Evolutionary conservation across 169 alveolate genomes (phyloP).

Genomic region (Plasmodium berghei): DNA sequence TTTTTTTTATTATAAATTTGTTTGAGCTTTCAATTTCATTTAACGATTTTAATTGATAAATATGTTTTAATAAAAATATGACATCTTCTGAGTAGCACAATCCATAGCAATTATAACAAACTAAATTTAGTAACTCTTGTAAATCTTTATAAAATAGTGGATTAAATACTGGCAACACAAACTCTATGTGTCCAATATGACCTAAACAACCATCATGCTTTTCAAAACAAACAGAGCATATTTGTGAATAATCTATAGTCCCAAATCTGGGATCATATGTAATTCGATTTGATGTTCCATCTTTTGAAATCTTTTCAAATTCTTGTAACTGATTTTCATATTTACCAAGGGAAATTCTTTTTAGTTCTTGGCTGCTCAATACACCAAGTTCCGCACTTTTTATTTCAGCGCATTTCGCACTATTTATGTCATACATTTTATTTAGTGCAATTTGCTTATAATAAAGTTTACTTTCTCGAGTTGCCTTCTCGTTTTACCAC

Average conservation of each 20-base stretch:
- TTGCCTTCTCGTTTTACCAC: too few species aligned
- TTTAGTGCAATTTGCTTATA: not conserved
- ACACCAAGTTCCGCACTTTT: slow-evolving; percentile 51
- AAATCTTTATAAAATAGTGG: slow-evolving; percentile 93
- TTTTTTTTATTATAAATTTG: slow-evolving; percentile 47
- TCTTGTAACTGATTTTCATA: slow-evolving; percentile 22
- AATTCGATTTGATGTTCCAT: slow-evolving; percentile 82
- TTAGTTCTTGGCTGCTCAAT: slow-evolving; percentile 50
- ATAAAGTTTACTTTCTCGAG: not conserved
- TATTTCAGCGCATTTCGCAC: slow-evolving; percentile 22
- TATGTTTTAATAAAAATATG: slow-evolving; percentile 71
- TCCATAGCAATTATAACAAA: slow-evolving; percentile 85
- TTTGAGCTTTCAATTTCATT: slow-evolving; percentile 77
- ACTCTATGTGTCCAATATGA: slow-evolving; percentile 95
- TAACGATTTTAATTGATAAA: slow-evolving; percentile 77
- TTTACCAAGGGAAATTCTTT: slow-evolving; percentile 38
- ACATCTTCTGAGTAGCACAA: slow-evolving; percentile 79
- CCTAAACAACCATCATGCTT: slow-evolving; percentile 95
- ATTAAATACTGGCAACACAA: slow-evolving; percentile 94
- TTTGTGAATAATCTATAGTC: slow-evolving; percentile 91
- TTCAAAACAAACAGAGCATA: slow-evolving; percentile 92
- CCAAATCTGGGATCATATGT: slow-evolving; percentile 96
- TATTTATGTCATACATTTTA: slow-evolving; percentile 62
- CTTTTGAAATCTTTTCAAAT: slow-evolving; percentile 22
- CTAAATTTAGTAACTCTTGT: slow-evolving; percentile 91